phyloP scores from a whole-genome alignment of 306 rosid genomes.

The Glycine tomentella region DNA sequence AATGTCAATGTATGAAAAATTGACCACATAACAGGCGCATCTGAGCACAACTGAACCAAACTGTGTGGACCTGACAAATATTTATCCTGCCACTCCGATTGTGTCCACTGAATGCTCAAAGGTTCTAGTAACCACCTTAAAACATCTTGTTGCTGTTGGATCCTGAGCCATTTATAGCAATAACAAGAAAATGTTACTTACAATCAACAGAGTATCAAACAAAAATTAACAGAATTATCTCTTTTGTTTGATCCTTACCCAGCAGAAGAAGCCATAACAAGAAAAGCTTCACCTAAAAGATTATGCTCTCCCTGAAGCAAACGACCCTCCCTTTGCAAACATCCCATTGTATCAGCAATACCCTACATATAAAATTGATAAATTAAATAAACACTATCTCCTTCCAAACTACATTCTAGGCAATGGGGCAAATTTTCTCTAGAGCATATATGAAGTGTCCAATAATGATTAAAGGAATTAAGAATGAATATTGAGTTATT shows the following conservation, averaged over 20 bases:
- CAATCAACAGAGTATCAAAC: constrained; percentile 32
- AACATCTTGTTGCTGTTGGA: constrained; percentile 98
- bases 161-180: constrained; percentile 63
- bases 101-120: constrained; percentile 86
- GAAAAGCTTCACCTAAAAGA: constrained; percentile 98
- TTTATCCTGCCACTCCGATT: constrained; percentile 87
- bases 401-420: constrained; percentile 26
- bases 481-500: background rate
- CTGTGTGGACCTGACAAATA: constrained; percentile 89
- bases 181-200: constrained; percentile 29
- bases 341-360: constrained; percentile 91
- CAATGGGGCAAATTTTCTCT: constrained; percentile 13
- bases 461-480: constrained; percentile 24
- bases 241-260: constrained; percentile 67
- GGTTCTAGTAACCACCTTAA: constrained; percentile 95
- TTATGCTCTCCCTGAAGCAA: constrained; percentile 95
- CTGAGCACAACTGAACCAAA: constrained; percentile 77
- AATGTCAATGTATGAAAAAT: constrained; percentile 86
- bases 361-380: constrained; percentile 63
- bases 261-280: constrained; percentile 92
- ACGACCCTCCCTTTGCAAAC: constrained; percentile 86
- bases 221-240: constrained; percentile 17
- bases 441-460: constrained; percentile 9
- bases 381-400: constrained; percentile 45
- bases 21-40: constrained; percentile 87